phyloP scores from a whole-genome alignment of 352 stramenopile species.

The Phytophthora constricta region DNA sequence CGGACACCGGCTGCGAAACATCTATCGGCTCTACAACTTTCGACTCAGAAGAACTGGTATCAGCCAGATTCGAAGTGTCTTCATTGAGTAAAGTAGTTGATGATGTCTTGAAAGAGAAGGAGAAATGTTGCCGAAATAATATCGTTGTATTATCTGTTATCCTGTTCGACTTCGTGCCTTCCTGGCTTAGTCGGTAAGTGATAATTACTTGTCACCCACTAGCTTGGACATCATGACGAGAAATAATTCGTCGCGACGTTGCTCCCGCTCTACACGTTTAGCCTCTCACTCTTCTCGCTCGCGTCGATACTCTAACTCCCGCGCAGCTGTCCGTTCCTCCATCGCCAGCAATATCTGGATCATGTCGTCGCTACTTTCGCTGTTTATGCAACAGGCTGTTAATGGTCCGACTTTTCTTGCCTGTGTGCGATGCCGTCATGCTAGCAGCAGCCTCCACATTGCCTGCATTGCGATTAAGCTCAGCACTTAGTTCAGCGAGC shows the following conservation, averaged over 20 bases:
- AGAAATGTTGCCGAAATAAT: background rate
- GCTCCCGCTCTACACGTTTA: no score
- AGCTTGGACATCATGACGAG: conserved; percentile 3
- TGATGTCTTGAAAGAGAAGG: background rate
- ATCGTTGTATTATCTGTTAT: background rate
- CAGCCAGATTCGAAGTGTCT: conserved; percentile 1
- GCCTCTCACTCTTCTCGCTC: no score
- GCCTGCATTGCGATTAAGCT: no score
- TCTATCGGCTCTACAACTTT: conserved; percentile 6
- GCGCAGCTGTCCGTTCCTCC: no score
- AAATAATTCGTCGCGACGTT: background rate
- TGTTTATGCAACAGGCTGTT: no score
- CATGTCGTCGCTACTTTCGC: no score
- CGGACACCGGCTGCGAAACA: background rate
- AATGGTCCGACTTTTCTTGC: no score
- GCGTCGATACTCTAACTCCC: no score
- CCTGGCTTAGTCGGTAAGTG: background rate
- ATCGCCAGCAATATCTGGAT: no score
- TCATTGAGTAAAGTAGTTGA: background rate
- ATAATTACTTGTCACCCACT: background rate
- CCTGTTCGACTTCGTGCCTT: background rate
- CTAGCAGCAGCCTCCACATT: no score
- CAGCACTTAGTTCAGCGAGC: no score
- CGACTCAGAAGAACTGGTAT: background rate
- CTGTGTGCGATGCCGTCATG: no score